phyloP scores from a whole-genome alignment of 768 basidiomycete species.

The Paxillus involutus region DNA sequence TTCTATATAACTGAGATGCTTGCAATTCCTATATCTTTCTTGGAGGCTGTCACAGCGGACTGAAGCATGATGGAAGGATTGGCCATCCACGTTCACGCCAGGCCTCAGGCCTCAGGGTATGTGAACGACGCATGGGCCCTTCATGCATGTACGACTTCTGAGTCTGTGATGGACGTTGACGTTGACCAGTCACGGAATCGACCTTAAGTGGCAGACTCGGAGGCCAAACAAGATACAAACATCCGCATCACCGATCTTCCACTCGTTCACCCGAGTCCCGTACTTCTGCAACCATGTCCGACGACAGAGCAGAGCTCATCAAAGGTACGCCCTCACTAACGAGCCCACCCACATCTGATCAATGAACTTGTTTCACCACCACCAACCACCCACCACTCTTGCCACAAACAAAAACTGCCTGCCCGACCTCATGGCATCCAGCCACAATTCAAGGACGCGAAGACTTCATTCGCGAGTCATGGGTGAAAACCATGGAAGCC shows the following conservation, averaged over 20 bases:
- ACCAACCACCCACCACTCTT: not conserved
- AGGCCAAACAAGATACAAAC: conserved; percentile 12
- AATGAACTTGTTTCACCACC: not conserved
- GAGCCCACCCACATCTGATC: not conserved
- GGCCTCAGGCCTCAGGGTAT: too few relatives aligned
- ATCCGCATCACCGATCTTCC: not conserved
- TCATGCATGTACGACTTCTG: too few relatives aligned
- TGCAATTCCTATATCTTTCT: too few relatives aligned
- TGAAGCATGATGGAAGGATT: too few relatives aligned
- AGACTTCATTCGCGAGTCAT: conserved; percentile 80
- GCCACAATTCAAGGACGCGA: conserved; percentile 72
- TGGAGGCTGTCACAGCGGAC: too few relatives aligned
- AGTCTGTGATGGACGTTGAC: too few relatives aligned
- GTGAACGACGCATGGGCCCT: too few relatives aligned
- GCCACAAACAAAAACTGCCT: not conserved
- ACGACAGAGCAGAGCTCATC: conserved; percentile 34
- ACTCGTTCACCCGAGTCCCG: not conserved
- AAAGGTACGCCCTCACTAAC: conserved; percentile 22
- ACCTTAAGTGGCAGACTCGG: too few relatives aligned
- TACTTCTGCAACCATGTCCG: conserved; percentile 24
- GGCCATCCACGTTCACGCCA: too few relatives aligned
- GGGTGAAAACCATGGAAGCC: conserved; percentile 93
- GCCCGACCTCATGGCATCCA: conserved; percentile 23
- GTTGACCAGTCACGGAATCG: too few relatives aligned
- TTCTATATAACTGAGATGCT: too few relatives aligned